These are phyloP conservation scores for Paramarasmius palmivorus DNA, from an alignment of 1,284 basidiomycete genomes.

Conservation along the genomic window DNA sequence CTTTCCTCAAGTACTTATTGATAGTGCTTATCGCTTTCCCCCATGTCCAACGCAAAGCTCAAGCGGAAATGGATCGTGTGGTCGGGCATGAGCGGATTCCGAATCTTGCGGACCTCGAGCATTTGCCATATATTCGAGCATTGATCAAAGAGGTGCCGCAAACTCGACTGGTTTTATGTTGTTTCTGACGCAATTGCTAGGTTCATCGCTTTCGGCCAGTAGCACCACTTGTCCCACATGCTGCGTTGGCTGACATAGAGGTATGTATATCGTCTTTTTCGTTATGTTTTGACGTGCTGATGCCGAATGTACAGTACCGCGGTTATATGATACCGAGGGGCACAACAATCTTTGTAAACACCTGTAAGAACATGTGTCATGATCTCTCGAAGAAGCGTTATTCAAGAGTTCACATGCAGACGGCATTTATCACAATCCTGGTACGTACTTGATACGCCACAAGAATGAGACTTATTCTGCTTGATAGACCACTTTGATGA, in stretches of 20 bases:
- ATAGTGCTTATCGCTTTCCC: constrained; percentile 21
- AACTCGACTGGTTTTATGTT: not conserved
- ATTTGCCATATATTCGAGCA: constrained; percentile 30
- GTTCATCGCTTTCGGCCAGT: constrained; percentile 24
- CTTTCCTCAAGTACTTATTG: constrained; percentile 16
- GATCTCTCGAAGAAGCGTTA: not conserved
- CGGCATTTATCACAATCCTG: constrained; percentile 21
- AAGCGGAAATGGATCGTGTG: constrained; percentile 28
- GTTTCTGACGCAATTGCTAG: constrained; percentile 6
- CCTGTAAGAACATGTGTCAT: constrained; percentile 12
- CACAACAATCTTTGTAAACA: constrained; percentile 18
- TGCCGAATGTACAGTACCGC: constrained; percentile 11
- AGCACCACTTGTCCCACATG: constrained; percentile 19
- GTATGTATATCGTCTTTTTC: constrained; percentile 1
- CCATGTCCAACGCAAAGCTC: constrained; percentile 25
- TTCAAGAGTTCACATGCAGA: constrained; percentile 3
- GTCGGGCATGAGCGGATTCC: constrained; percentile 24
- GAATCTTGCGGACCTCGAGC: constrained; percentile 22
- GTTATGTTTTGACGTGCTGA: not conserved
- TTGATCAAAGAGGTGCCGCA: constrained; percentile 23
- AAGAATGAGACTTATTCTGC: not conserved
- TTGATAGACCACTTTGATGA: constrained; percentile 18
- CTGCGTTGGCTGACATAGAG: constrained; percentile 10
- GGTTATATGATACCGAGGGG: constrained; percentile 20
- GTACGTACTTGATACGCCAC: not conserved